These are phyloP conservation scores for Kuraishia floccosa DNA, from an alignment of 805 yeast genomes.

Conservation along the genomic window DNA sequence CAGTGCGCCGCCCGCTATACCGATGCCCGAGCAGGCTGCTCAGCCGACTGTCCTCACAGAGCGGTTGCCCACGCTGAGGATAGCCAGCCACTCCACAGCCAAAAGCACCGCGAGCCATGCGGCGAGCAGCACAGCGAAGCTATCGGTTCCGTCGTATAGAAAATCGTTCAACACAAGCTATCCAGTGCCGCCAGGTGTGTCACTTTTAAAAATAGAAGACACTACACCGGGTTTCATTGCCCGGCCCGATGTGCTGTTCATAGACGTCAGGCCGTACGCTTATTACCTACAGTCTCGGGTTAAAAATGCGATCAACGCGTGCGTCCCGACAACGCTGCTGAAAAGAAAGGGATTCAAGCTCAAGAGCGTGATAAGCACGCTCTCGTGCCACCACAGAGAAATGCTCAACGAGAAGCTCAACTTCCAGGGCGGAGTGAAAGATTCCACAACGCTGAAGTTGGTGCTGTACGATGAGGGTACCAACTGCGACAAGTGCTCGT, in stretches of 20 bases:
- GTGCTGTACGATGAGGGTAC: constrained; percentile 24
- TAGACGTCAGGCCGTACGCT: constrained; percentile 30
- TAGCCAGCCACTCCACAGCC: background rate
- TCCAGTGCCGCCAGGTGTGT: background rate
- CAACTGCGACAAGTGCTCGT: constrained; percentile 9
- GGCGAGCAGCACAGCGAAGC: too few species aligned
- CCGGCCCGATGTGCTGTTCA: background rate
- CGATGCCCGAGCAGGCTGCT: too few species aligned
- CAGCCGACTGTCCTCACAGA: too few species aligned
- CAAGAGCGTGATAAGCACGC: constrained; percentile 19
- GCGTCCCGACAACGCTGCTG: constrained; percentile 31
- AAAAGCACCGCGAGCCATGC: background rate
- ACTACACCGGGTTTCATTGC: background rate
- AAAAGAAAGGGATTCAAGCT: constrained; percentile 24
- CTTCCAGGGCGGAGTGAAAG: background rate
- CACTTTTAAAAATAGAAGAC: background rate
- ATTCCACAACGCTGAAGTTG: constrained; percentile 7
- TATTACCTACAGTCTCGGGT: constrained; percentile 19
- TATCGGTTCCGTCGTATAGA: too few species aligned
- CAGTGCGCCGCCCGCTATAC: too few species aligned
- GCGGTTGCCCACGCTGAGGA: background rate
- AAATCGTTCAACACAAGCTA: too few species aligned
- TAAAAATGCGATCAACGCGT: constrained; percentile 21
- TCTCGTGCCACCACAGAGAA: constrained; percentile 13
- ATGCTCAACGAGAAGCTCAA: constrained; percentile 4